These are phyloP conservation scores for Camelina sativa DNA, from an alignment of 345 rosid genomes.

Conservation along the genomic window DNA sequence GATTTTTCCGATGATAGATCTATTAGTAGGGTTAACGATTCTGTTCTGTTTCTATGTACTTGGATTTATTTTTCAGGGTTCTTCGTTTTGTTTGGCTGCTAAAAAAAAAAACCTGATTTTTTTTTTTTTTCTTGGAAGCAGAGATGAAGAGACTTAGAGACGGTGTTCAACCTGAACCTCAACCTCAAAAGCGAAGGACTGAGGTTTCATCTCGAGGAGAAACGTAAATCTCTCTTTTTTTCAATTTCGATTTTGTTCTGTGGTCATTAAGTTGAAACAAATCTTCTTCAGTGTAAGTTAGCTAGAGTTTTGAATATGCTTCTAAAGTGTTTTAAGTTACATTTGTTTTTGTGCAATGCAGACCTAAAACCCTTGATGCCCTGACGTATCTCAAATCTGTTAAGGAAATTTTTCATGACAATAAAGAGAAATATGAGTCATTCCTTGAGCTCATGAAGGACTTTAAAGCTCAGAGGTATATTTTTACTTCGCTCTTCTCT, in stretches of 20 bases:
- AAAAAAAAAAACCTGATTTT: conserved; percentile 34
- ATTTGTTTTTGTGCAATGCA: conserved; percentile 46
- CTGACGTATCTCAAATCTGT: conserved; percentile 87
- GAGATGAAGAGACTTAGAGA: conserved; percentile 88
- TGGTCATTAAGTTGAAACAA: background rate
- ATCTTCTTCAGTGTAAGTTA: conserved; percentile 3
- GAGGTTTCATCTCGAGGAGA: conserved; percentile 70
- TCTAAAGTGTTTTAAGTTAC: conserved; percentile 8
- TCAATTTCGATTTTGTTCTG: conserved; percentile 22
- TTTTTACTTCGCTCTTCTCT: background rate
- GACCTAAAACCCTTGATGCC: conserved; percentile 74
- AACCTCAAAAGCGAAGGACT: conserved; percentile 56
- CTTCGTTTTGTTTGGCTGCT: conserved; percentile 52
- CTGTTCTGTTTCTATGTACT: conserved; percentile 35
- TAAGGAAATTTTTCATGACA: conserved; percentile 75
- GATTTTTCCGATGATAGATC: conserved; percentile 32
- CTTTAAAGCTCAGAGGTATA: conserved; percentile 88
- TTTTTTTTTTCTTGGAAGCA: background rate
- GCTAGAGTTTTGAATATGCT: conserved; percentile 21
- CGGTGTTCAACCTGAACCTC: conserved; percentile 57
- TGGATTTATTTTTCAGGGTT: conserved; percentile 44
- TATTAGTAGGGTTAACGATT: background rate
- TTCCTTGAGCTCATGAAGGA: conserved; percentile 96
- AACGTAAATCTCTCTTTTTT: conserved; percentile 51
- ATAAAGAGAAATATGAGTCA: conserved; percentile 73